Evolutionary conservation across 108 stramenopile genomes (phyloP).

Genomic region (Licmophora abbreviata): DNA sequence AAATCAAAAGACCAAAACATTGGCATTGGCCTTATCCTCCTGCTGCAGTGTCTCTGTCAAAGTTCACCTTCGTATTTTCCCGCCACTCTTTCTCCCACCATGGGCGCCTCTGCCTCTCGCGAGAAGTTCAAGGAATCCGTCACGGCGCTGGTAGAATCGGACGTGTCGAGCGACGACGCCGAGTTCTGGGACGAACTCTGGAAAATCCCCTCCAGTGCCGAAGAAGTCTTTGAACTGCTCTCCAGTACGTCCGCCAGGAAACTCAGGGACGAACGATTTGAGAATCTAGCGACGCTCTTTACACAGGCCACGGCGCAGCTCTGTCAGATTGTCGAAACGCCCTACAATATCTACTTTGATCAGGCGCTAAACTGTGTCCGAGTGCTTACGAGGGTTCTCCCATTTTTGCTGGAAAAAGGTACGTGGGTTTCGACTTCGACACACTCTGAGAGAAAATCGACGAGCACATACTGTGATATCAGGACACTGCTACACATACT

Average conservation of each 20-base stretch:
- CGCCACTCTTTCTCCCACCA: too few species aligned
- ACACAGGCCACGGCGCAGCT: conserved; percentile 92
- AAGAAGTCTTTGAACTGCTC: conserved; percentile 88
- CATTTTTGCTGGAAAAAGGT: conserved; percentile 86
- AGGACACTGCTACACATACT: too few species aligned
- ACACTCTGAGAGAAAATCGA: conserved; percentile 1
- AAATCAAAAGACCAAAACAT: too few species aligned
- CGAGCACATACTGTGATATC: too few species aligned
- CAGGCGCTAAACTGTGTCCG: conserved; percentile 90
- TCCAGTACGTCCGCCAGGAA: conserved; percentile 58
- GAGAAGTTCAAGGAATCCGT: conserved; percentile 84
- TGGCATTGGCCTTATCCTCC: too few species aligned
- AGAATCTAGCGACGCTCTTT: conserved; percentile 79
- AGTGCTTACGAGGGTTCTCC: conserved; percentile 84
- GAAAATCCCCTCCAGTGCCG: conserved; percentile 73
- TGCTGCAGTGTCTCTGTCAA: too few species aligned
- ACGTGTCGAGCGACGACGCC: conserved; percentile 74
- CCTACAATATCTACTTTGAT: conserved; percentile 90
- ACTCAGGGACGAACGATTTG: conserved; percentile 71
- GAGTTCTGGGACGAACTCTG: conserved; percentile 94
- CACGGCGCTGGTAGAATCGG: conserved; percentile 52
- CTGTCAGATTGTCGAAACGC: conserved; percentile 94
- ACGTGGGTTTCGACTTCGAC: conserved; percentile 4
- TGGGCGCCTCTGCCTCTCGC: conserved; percentile 87
- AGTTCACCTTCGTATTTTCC: too few species aligned